Evolutionary conservation across 2,329 filamentous ascomycete species (phyloP), one percentile per base, ranked within the genome.

Genomic region (Fusarium nurragi): DNA sequence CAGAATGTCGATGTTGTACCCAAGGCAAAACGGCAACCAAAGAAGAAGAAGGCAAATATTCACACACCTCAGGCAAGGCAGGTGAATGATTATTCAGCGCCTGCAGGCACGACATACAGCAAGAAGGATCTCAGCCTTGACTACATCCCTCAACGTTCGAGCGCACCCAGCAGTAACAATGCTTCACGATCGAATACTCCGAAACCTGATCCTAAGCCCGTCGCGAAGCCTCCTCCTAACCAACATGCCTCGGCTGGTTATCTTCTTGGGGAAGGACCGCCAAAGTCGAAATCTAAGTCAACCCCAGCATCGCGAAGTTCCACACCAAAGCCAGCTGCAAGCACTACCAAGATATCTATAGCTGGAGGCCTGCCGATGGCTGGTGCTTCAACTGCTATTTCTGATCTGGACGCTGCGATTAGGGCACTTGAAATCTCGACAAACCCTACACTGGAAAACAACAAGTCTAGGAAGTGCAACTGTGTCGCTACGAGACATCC

Each of bases 401-500:
- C 86, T 16, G 88, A 90, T 70, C 78, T 91, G 3, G 88, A 91
- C 67, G 89, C 93, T 2, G 94, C 94, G 6, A 98, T 99, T 67
- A 89, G 93, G 22, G 85, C 90, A 3, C 86, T 99, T 8, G 95
- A 99, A 75, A 86, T 97, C n/a, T 91, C 91, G 49, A 97, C 94
- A 3, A 97, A 97, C 73, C 93, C 93, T 0, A 86, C 88, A 0
- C 78, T 93, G 22, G 78, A 82, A 36, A 80, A 79, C 9, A 65
- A 67, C 5, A 83, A 84, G 60, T 81, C 88, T 23, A 86, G 90
- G 8, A 88, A 88, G 54, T 99, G 95, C 77, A 91, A 91, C 70
- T 99, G 95, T 76, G 93, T 96, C 72, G 95, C 92, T 1, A 88
- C 91, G 0, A 87, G 92, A 3, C 95, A 99, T 76, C 92, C 94